Evolutionary conservation across 169 alveolate genomes (phyloP).

Genomic region (Plasmodium fragile): DNA sequence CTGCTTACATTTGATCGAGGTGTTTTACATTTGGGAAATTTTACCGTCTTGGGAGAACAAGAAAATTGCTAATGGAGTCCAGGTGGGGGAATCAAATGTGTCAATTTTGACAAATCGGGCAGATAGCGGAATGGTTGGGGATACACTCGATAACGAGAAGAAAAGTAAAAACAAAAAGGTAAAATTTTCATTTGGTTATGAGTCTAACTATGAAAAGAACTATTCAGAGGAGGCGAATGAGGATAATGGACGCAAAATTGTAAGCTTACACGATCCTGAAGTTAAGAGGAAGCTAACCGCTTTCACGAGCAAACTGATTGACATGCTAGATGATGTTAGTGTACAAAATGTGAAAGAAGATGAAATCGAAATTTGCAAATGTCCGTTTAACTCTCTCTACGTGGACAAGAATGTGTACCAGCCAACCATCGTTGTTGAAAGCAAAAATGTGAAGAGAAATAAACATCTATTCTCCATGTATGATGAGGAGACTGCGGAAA

Average conservation of each 20-base stretch:
- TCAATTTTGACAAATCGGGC: neutral
- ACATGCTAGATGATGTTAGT: slow-evolving; percentile 68
- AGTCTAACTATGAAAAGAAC: neutral
- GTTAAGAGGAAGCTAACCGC: slow-evolving; percentile 9
- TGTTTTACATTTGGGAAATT: slow-evolving; percentile 26
- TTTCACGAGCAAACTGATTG: slow-evolving; percentile 45
- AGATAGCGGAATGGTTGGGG: neutral
- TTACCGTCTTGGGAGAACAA: neutral
- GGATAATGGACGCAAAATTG: neutral
- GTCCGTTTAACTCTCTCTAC: slow-evolving; percentile 45
- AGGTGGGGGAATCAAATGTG: neutral
- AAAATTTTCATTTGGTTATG: neutral
- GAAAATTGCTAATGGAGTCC: too few species aligned
- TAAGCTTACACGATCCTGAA: neutral
- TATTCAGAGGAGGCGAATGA: neutral
- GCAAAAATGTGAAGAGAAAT: slow-evolving; percentile 67
- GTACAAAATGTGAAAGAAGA: slow-evolving; percentile 47
- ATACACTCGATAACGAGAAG: neutral
- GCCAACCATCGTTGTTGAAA: slow-evolving; percentile 57
- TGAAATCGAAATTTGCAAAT: slow-evolving; percentile 66
- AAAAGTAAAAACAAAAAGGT: neutral
- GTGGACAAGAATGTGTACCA: slow-evolving; percentile 69
- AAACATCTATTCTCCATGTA: slow-evolving; percentile 39
- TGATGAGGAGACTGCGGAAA: slow-evolving; percentile 76
- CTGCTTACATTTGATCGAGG: slow-evolving; percentile 42